Conservation (phyloP, 306 rosid species). For the Arachis stenosperma region DNA sequence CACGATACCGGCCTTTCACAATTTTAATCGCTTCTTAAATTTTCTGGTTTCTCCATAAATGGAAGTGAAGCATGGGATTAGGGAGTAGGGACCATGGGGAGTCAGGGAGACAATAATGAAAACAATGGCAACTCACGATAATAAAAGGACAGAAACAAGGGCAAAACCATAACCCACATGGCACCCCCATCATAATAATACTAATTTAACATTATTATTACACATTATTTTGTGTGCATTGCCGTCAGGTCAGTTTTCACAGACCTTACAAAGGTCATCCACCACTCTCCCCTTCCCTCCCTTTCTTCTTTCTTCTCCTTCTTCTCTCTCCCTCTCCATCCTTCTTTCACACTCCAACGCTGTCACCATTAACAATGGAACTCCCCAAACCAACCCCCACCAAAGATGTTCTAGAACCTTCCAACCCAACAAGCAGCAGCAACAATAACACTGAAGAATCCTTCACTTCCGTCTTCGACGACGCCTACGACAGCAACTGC, state of each 20-base stretch:
- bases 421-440: conserved; percentile 30
- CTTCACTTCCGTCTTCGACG: conserved; percentile 46
- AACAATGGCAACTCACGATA: conserved; percentile 45
- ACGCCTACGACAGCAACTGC: conserved; percentile 74
- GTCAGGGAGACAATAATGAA: conserved; percentile 4
- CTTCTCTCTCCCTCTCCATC: neutral
- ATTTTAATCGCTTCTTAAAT: neutral
- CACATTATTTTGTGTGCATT: conserved; percentile 3
- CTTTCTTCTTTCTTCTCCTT: neutral
- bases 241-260: neutral
- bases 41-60: neutral
- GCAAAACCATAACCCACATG: neutral
- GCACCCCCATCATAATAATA: neutral
- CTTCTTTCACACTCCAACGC: neutral
- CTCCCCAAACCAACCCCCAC: conserved; percentile 48
- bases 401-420: conserved; percentile 42
- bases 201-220: conserved; percentile 2
- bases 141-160: neutral
- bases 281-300: neutral
- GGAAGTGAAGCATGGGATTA: neutral
- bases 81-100: neutral
- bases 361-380: conserved; percentile 48
- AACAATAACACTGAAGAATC: conserved; percentile 40
- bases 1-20: neutral
- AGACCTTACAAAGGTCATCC: neutral